Conservation (phyloP, 768 basidiomycete species). For the Lactifluus subvellereus region DNA sequence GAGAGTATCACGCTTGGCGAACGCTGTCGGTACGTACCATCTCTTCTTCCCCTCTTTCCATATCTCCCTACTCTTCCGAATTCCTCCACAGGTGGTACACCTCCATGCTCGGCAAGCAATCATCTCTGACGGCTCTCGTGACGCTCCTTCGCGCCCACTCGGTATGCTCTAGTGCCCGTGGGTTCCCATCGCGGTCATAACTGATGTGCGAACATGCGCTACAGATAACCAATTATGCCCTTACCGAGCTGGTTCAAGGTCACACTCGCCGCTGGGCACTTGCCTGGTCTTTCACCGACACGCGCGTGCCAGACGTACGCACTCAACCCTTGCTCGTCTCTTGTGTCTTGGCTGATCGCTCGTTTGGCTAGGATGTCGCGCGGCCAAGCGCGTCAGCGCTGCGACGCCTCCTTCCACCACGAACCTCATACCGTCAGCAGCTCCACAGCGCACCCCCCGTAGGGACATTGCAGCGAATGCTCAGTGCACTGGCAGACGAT, state of each 20-base stretch:
- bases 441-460: conserved; percentile 24
- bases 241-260: conserved; percentile 81
- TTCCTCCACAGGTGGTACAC: conserved; percentile 72
- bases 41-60: neutral
- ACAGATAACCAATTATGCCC: conserved; percentile 81
- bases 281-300: conserved; percentile 71
- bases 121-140: conserved; percentile 62
- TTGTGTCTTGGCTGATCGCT: conserved; percentile 31
- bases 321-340: neutral
- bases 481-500: conserved; percentile 35
- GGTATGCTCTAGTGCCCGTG: conserved; percentile 31
- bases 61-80: neutral
- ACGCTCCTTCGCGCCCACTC: conserved; percentile 41
- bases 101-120: conserved; percentile 84
- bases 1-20: conserved; percentile 55
- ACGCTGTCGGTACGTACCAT: conserved; percentile 51
- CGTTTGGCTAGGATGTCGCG: conserved; percentile 35
- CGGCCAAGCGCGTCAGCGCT: conserved; percentile 39
- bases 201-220: neutral
- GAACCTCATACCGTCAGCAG: conserved; percentile 49
- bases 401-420: conserved; percentile 49
- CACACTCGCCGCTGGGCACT: conserved; percentile 90
- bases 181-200: neutral
- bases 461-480: conserved; percentile 28
- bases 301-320: conserved; percentile 74